phyloP scores from a whole-genome alignment of 2,329 filamentous ascomycete genomes.

The Microsporum ferrugineum region DNA sequence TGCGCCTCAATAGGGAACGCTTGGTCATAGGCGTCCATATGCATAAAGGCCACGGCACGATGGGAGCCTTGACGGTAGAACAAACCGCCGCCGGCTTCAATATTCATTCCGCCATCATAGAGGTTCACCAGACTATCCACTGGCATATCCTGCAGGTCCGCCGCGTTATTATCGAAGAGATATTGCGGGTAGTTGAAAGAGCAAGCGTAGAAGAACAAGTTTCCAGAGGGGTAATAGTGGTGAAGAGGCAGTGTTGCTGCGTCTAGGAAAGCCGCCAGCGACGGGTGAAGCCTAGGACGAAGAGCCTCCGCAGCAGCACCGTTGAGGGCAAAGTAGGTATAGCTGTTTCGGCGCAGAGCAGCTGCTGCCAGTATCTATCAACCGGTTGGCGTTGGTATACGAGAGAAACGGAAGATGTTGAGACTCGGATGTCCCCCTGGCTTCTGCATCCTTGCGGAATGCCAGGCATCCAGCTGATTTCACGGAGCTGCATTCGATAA shows the following conservation, averaged over 20 bases:
- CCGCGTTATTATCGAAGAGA: conserved; percentile 13
- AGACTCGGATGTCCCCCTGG: too few relatives aligned
- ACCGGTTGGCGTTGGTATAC: too few relatives aligned
- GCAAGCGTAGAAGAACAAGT: background rate
- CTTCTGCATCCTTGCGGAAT: too few relatives aligned
- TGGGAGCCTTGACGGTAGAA: conserved; percentile 19
- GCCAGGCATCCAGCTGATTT: too few relatives aligned
- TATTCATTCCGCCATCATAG: conserved; percentile 7
- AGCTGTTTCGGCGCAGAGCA: background rate
- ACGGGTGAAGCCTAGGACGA: background rate
- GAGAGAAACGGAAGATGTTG: too few relatives aligned
- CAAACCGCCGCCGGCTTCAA: conserved; percentile 17
- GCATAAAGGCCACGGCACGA: conserved; percentile 13
- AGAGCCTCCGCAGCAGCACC: background rate
- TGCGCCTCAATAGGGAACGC: conserved; percentile 14
- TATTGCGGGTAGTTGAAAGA: background rate
- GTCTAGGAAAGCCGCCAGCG: background rate
- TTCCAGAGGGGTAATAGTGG: background rate
- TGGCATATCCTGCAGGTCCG: conserved; percentile 1
- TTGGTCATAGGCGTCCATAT: conserved; percentile 7
- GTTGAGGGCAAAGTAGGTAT: background rate
- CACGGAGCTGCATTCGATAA: too few relatives aligned
- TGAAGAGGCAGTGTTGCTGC: background rate
- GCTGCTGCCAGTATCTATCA: background rate
- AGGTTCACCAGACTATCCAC: conserved; percentile 15